Conservation (phyloP, 169 alveolate species). For the Plasmodium inui region DNA sequence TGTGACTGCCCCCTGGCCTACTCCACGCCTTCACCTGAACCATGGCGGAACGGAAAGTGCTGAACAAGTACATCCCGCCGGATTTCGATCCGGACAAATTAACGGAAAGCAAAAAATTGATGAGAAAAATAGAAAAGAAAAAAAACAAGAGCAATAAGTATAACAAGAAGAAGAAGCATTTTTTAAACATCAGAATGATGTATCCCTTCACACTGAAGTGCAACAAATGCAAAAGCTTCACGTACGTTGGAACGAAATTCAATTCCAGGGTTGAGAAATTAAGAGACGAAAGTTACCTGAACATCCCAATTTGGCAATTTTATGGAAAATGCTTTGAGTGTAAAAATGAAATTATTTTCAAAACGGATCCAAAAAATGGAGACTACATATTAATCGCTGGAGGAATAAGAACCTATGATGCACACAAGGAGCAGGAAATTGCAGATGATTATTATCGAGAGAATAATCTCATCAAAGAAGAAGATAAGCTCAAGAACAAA, state of each 20-base stretch:
- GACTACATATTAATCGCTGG: slow-evolving; percentile 93
- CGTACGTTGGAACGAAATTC: slow-evolving; percentile 99
- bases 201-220: slow-evolving; percentile 97
- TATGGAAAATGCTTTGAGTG: slow-evolving; percentile 98
- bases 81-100: slow-evolving; percentile 98
- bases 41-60: slow-evolving; percentile 98
- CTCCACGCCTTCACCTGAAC: slow-evolving; percentile 5
- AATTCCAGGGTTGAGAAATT: slow-evolving; percentile 95
- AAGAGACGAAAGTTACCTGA: slow-evolving; percentile 95
- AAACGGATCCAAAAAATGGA: slow-evolving; percentile 93
- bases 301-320: slow-evolving; percentile 96
- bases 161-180: slow-evolving; percentile 80
- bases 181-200: slow-evolving; percentile 98
- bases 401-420: slow-evolving; percentile 90
- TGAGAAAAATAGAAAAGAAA: slow-evolving; percentile 86
- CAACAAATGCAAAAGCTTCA: slow-evolving; percentile 95
- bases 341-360: slow-evolving; percentile 95
- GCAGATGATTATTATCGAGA: slow-evolving; percentile 75
- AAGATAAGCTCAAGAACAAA: slow-evolving; percentile 58
- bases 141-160: slow-evolving; percentile 81
- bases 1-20: not conserved
- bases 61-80: slow-evolving; percentile 98
- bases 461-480: slow-evolving; percentile 12
- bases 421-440: slow-evolving; percentile 82
- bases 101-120: slow-evolving; percentile 87